Evolutionary conservation across 2,329 filamentous ascomycete species (phyloP).

Genomic region (Colletotrichum limetticola): DNA sequence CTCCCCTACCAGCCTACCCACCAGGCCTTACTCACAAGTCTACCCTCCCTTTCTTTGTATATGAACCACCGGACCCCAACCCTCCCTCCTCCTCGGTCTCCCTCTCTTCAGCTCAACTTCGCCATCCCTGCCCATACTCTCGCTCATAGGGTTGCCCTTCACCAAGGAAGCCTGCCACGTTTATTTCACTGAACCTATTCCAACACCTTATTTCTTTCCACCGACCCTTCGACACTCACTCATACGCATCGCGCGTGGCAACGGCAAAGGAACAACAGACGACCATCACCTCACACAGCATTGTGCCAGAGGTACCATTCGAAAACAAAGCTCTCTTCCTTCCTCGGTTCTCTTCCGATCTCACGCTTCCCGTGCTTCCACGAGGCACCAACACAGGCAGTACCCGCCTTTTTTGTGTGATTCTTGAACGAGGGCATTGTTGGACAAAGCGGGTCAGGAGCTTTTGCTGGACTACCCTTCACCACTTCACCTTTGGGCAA

Average conservation of each 20-base stretch:
- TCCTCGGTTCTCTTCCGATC: background rate
- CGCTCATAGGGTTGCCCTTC: slow-evolving; percentile 1
- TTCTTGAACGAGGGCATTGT: slow-evolving; percentile 17
- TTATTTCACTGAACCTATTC: slow-evolving; percentile 6
- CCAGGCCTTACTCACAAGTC: slow-evolving; percentile 6
- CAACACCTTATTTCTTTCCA: background rate
- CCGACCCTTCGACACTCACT: slow-evolving; percentile 1
- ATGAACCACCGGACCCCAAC: slow-evolving; percentile 26
- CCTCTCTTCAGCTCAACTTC: background rate
- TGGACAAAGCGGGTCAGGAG: background rate
- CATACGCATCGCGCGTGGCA: background rate
- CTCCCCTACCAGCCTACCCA: slow-evolving; percentile 15
- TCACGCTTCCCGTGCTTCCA: slow-evolving; percentile 20
- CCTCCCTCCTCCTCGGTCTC: background rate
- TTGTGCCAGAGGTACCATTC: background rate
- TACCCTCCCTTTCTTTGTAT: slow-evolving; percentile 21
- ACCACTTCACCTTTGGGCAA: background rate
- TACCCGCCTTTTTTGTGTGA: slow-evolving; percentile 6
- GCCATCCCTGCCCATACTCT: slow-evolving; percentile 19
- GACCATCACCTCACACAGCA: background rate
- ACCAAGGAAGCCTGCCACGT: background rate
- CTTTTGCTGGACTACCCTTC: background rate
- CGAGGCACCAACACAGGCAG: slow-evolving; percentile 8
- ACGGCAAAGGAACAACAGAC: background rate
- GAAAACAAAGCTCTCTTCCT: slow-evolving; percentile 3